These are phyloP conservation scores for Umbelopsis sp. DNA, from an alignment of 192 early-diverging fungal genomes.

Conservation along the genomic window DNA sequence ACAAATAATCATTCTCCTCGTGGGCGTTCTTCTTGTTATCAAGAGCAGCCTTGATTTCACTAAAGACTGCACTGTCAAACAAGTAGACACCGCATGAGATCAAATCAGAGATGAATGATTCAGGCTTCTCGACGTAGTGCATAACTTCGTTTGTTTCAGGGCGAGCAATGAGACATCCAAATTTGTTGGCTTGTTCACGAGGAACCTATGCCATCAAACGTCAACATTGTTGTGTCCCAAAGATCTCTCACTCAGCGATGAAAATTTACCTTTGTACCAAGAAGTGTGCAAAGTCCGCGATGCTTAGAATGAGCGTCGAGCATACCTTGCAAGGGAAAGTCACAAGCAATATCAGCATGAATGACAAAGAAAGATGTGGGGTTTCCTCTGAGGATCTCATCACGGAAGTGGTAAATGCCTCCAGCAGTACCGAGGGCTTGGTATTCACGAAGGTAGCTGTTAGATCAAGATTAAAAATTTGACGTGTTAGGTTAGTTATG, in stretches of 20 bases:
- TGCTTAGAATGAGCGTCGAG: slow-evolving; percentile 82
- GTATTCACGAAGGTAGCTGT: slow-evolving; percentile 96
- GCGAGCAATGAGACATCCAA: slow-evolving; percentile 93
- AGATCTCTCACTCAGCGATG: neutral
- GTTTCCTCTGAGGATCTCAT: slow-evolving; percentile 90
- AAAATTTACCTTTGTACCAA: slow-evolving; percentile 78
- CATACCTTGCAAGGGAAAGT: slow-evolving; percentile 90
- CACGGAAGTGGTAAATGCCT: slow-evolving; percentile 98
- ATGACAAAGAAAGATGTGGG: slow-evolving; percentile 95
- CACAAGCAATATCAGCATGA: slow-evolving; percentile 95
- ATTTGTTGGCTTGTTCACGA: slow-evolving; percentile 80
- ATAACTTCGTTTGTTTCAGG: slow-evolving; percentile 86
- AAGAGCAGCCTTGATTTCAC: slow-evolving; percentile 79
- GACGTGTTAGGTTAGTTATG: neutral
- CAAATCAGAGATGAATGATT: slow-evolving; percentile 91
- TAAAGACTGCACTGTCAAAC: slow-evolving; percentile 88
- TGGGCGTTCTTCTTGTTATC: slow-evolving; percentile 60
- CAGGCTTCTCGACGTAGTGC: slow-evolving; percentile 99
- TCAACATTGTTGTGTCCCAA: neutral
- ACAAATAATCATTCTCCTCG: slow-evolving; percentile 38
- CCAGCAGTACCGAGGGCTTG: slow-evolving; percentile 96
- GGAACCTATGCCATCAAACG: slow-evolving; percentile 36
- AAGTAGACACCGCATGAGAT: slow-evolving; percentile 96
- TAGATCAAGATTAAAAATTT: neutral
- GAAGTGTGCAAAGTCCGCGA: slow-evolving; percentile 83